phyloP scores from a whole-genome alignment of 2,329 filamentous ascomycete genomes.

The Diplodia sapinea region DNA sequence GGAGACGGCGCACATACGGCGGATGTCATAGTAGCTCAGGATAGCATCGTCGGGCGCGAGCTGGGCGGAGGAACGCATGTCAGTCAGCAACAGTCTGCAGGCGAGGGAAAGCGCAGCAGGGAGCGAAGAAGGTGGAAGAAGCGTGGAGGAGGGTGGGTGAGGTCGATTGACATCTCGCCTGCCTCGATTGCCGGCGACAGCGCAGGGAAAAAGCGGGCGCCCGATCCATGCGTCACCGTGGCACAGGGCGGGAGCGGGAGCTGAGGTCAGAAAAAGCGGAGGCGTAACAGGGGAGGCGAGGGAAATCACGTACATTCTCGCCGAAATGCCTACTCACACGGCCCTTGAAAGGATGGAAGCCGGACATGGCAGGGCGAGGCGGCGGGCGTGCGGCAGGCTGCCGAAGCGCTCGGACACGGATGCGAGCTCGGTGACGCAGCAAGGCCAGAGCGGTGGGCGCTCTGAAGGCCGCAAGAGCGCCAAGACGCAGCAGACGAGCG shows the following conservation, averaged over 20 bases:
- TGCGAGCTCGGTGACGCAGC: background rate
- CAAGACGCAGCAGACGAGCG: background rate
- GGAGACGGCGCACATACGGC: constrained; percentile 52
- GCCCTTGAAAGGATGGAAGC: constrained; percentile 61
- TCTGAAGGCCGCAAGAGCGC: background rate
- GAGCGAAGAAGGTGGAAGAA: constrained; percentile 5
- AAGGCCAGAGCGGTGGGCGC: background rate
- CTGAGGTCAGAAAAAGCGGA: constrained; percentile 32
- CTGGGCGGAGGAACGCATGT: constrained; percentile 39
- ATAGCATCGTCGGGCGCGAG: constrained; percentile 70
- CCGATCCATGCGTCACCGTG: constrained; percentile 1
- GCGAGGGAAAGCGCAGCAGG: background rate
- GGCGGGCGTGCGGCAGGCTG: background rate
- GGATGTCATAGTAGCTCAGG: constrained; percentile 70
- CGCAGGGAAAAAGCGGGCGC: constrained; percentile 3
- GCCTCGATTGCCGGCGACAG: background rate
- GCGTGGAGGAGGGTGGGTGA: background rate
- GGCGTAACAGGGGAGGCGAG: constrained; percentile 32
- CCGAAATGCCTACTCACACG: constrained; percentile 59
- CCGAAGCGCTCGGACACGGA: constrained; percentile 18
- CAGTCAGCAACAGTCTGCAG: constrained; percentile 34
- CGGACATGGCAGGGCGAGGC: constrained; percentile 28
- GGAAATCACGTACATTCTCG: constrained; percentile 50
- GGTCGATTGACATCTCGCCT: background rate
- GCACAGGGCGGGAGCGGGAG: constrained; percentile 8